phyloP scores from a whole-genome alignment of 2,329 filamentous ascomycete species.

The Colletotrichum eleusines region DNA sequence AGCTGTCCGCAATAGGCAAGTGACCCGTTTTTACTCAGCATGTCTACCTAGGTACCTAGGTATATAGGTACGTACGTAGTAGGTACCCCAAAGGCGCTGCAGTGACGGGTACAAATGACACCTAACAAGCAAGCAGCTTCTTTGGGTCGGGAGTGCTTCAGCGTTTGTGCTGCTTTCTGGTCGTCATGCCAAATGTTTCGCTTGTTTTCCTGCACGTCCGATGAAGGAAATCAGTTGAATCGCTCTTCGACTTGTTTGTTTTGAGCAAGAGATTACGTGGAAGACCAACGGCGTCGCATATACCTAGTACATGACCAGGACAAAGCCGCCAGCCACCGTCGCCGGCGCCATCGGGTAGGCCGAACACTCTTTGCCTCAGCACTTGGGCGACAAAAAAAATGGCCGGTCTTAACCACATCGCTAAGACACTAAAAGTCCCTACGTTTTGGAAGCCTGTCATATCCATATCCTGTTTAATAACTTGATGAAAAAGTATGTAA shows the following conservation, averaged over 20 bases:
- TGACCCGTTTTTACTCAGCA: not conserved
- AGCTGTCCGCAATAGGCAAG: constrained; percentile 35
- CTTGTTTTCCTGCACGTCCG: too few species aligned
- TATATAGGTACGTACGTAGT: too few species aligned
- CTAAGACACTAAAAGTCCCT: too few species aligned
- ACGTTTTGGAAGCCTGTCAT: too few species aligned
- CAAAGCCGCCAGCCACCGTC: constrained; percentile 19
- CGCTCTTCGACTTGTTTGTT: not conserved
- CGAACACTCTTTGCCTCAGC: too few species aligned
- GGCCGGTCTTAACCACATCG: too few species aligned
- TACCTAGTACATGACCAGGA: not conserved
- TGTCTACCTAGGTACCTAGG: too few species aligned
- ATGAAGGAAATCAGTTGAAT: not conserved
- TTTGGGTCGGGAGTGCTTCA: not conserved
- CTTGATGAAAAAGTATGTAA: too few species aligned
- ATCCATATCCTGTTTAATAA: too few species aligned
- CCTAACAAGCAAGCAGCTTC: not conserved
- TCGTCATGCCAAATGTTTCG: not conserved
- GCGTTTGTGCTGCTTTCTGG: not conserved
- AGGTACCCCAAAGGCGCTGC: constrained; percentile 22
- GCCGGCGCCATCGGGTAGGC: constrained; percentile 6
- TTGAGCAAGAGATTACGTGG: not conserved
- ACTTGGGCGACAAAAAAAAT: too few species aligned
- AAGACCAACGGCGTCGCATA: not conserved
- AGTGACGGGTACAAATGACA: not conserved